A percentile compares a stretch with the other conserved stretches of the same genome.
Evolutionary conservation across 495 filamentous ascomycete genomes (phyloP).

Genomic region (Delitschia confertaspora): DNA sequence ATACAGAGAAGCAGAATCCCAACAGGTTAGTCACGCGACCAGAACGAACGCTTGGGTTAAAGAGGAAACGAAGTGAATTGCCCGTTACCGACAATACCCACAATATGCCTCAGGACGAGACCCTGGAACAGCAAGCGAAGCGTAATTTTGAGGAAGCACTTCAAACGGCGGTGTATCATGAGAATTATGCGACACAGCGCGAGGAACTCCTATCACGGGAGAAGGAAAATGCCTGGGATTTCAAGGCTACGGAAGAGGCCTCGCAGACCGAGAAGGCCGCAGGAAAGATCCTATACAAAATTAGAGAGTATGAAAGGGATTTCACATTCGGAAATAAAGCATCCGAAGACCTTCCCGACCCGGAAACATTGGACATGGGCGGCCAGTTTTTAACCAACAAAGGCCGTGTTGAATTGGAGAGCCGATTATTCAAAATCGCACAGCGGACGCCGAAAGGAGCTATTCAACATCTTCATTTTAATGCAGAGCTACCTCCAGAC

Average conservation of each 20-base stretch:
- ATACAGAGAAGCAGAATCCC: slow-evolving; percentile 6
- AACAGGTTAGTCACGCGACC: slow-evolving; percentile 6
- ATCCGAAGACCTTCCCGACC: slow-evolving; percentile 29
- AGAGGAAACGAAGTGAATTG: slow-evolving; percentile 18
- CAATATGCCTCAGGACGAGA: slow-evolving; percentile 7
- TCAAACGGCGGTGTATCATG: background rate
- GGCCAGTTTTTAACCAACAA: slow-evolving; percentile 36
- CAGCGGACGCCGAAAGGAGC: slow-evolving; percentile 31
- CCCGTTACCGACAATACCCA: background rate
- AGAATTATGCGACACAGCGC: slow-evolving; percentile 1
- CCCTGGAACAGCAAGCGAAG: background rate
- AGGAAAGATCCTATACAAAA: slow-evolving; percentile 22
- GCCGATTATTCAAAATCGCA: slow-evolving; percentile 30
- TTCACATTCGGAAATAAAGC: slow-evolving; percentile 32
- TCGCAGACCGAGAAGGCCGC: slow-evolving; percentile 23
- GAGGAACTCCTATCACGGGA: slow-evolving; percentile 22
- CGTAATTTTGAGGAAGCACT: background rate
- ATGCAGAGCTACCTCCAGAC: slow-evolving; percentile 33
- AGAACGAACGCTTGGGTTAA: slow-evolving; percentile 14
- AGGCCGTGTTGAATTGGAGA: slow-evolving; percentile 28
- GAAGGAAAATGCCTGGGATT: slow-evolving; percentile 23
- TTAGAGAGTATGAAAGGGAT: slow-evolving; percentile 33
- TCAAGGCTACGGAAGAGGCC: slow-evolving; percentile 15
- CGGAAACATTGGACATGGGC: slow-evolving; percentile 33
- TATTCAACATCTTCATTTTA: slow-evolving; percentile 37